phyloP scores from a whole-genome alignment of 768 basidiomycete genomes.

The Rhizopogon vinicolor region DNA sequence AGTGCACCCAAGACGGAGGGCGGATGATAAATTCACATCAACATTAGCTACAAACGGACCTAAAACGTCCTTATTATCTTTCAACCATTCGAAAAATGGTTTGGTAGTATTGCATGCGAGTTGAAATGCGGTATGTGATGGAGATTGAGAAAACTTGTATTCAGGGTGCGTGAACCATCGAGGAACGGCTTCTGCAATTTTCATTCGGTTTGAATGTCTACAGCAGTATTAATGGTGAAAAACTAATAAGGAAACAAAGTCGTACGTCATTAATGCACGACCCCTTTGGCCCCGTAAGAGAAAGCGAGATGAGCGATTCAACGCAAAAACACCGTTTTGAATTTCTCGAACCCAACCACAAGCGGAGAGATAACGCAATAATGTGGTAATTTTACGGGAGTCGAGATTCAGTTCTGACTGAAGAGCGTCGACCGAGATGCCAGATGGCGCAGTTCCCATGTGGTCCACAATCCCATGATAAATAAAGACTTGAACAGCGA shows the following conservation, averaged over 20 bases:
- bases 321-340: slow-evolving; percentile 11
- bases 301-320: slow-evolving; percentile 13
- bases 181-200: slow-evolving; percentile 10
- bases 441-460: slow-evolving; percentile 2
- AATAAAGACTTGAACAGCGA: slow-evolving; percentile 11
- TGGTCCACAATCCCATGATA: slow-evolving; percentile 13
- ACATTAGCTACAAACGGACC: no score
- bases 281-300: slow-evolving; percentile 11
- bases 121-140: slow-evolving; percentile 32
- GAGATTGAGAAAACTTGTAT: slow-evolving; percentile 9
- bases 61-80: not conserved
- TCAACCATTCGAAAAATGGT: slow-evolving; percentile 27
- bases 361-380: slow-evolving; percentile 13
- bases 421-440: slow-evolving; percentile 8
- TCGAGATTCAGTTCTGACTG: slow-evolving; percentile 12
- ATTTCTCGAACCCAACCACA: slow-evolving; percentile 17
- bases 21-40: no score
- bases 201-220: slow-evolving; percentile 10
- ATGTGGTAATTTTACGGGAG: slow-evolving; percentile 6
- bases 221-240: not conserved
- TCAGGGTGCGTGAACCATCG: slow-evolving; percentile 11
- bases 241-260: not conserved
- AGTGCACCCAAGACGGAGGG: no score
- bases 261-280: slow-evolving; percentile 10
- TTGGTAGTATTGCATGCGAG: slow-evolving; percentile 31